Evolutionary conservation across 1,284 basidiomycete species (phyloP).

Genomic region (Pseudozyma tsukubaensis): DNA sequence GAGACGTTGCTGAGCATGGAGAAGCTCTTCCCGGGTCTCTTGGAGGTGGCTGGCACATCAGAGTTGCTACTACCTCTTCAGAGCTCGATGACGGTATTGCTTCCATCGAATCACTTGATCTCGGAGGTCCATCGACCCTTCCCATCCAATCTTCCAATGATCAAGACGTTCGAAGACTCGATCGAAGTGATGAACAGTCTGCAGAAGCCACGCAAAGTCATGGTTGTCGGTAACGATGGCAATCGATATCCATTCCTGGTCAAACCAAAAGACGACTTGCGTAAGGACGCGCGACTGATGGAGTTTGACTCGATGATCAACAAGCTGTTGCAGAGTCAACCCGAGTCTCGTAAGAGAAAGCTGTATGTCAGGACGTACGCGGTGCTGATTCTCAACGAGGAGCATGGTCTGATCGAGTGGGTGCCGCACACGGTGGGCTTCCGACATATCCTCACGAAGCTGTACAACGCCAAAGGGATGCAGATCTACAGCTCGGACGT

Average conservation of each 20-base stretch:
- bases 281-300: conserved; percentile 98
- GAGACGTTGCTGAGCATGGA: conserved; percentile 52
- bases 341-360: conserved; percentile 77
- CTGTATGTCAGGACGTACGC: conserved; percentile 78
- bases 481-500: conserved; percentile 72
- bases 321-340: conserved; percentile 91
- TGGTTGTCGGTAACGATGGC: conserved; percentile 85
- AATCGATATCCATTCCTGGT: conserved; percentile 90
- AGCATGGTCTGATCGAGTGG: conserved; percentile 98
- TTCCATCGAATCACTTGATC: conserved; percentile 72
- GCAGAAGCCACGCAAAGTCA: conserved; percentile 91
- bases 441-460: conserved; percentile 80
- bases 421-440: conserved; percentile 92
- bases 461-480: conserved; percentile 73
- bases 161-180: conserved; percentile 76
- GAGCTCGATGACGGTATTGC: conserved; percentile 87
- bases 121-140: conserved; percentile 84
- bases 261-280: conserved; percentile 96
- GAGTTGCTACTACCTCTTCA: conserved; percentile 80
- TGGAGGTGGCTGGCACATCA: conserved; percentile 46
- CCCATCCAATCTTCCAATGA: conserved; percentile 80
- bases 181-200: conserved; percentile 93
- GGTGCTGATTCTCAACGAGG: conserved; percentile 94
- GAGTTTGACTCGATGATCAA: conserved; percentile 99
- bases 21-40: conserved; percentile 55